Percentiles rank a stretch among this genome's conserved stretches.
phyloP scores from a whole-genome alignment of 1,139 yeast genomes.

The Kurtzmaniella quercitrusa region DNA sequence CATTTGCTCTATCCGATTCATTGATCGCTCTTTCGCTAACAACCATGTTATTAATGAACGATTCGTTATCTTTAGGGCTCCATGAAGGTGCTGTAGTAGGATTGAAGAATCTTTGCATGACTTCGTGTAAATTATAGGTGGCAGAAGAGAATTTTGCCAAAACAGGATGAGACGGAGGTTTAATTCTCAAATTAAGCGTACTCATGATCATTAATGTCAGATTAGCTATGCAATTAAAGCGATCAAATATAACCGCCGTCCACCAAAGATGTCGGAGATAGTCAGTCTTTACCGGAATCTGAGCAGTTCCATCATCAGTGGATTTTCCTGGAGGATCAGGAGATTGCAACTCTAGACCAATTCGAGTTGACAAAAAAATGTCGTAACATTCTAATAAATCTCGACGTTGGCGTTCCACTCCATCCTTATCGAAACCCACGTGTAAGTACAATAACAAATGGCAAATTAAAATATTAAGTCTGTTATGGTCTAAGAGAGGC shows the following conservation, averaged over 20 bases:
- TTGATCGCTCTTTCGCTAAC: constrained; percentile 1
- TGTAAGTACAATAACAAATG: constrained; percentile 26
- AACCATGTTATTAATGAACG: not conserved
- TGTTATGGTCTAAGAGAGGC: constrained; percentile 34
- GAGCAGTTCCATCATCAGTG: constrained; percentile 12
- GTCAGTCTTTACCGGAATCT: not conserved
- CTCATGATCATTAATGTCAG: constrained; percentile 21
- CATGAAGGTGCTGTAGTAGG: not conserved
- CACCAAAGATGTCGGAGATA: constrained; percentile 32
- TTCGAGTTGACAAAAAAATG: constrained; percentile 24
- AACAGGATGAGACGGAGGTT: constrained; percentile 22
- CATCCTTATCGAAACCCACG: constrained; percentile 26
- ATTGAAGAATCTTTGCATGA: not conserved
- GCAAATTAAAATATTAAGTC: constrained; percentile 23
- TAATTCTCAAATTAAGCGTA: constrained; percentile 27
- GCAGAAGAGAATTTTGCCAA: constrained; percentile 21
- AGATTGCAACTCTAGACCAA: constrained; percentile 21
- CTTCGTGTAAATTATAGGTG: not conserved
- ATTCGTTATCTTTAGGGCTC: not conserved
- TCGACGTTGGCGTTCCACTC: constrained; percentile 34
- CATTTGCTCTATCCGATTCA: not conserved
- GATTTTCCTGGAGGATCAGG: constrained; percentile 7
- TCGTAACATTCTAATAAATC: constrained; percentile 30
- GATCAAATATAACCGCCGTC: constrained; percentile 30
- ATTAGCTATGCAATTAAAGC: constrained; percentile 27